Evolutionary conservation across 1,284 basidiomycete genomes (phyloP), one percentile per base, ranked within the genome.

Genomic region (Naganishia cerealis): DNA sequence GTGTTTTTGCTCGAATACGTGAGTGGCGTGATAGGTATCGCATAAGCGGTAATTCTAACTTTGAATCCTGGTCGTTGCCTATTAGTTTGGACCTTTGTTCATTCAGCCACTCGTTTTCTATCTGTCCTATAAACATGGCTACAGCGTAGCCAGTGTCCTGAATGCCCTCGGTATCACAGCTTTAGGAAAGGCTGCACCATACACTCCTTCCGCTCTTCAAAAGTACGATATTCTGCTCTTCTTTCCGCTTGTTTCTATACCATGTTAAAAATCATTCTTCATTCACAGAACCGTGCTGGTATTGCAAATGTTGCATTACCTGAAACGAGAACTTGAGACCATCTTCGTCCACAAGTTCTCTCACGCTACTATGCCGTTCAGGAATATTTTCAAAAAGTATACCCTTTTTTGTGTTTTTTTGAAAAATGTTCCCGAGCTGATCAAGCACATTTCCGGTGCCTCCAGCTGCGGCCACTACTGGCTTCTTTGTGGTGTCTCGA

Each of bases 311-410:
- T 76, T 89, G 16, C 95, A 99, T 80, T 99, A 94, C 79, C 73
- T 87, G 70, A 99, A 99, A 83, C 89, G 95, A 56, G 93, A 97
- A 78, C 80, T 93, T 26, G 95, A 99, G 81, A 95, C 96, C 0
- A 73, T 95, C 12, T 97, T 95, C 76, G 87, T 96, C 1, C 94
- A 97, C 79, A 88, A 91, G 21, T 99, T 99, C 85, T 96, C 93
- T 40, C 88, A 94, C 80, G 90, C 87, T 1, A 97, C 95, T 0
- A 96, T 99, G 89, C 96, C 95, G 0, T 81, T 90, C 68, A 80
- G 81, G 70, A 93, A 94, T 77, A 86, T 99, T 55, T 90, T 94
- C 83, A 90, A 90, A 78, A 99, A 99, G 92, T 94, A 68, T 55
- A 85, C 80, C 21, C 3, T 16, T 24, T 21, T 56, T 8, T 55